Base-by-base conservation (phyloP, 768 basidiomycete species). In the Kondoa subrosea region DNA sequence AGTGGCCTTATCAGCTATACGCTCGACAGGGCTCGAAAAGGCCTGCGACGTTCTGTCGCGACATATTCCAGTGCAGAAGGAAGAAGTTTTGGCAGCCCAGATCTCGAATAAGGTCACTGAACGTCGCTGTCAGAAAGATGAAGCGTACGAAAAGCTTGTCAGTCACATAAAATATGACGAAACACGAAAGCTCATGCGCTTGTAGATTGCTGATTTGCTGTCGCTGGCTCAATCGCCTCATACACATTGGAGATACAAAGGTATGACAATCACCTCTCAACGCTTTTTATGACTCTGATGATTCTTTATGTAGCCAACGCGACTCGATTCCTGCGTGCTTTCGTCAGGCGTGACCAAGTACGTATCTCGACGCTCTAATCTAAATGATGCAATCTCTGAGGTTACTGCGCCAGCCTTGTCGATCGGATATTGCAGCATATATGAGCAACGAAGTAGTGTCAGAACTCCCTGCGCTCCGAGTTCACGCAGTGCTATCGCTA, bases 291-390 rank as follows among this genome's bases (percentile, higher is more conserved):
- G 21, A 8, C 40, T 50, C 21, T 50, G 21, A 8, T 8, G 12
- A 50, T 50, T 50, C 12, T 50, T 8, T 50, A 8, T 50, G 78
- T 80, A 3, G 85, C 88, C 56, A 83, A 84, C 40, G 86, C 87
- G 12, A 79, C 85, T 31, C 80, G 86, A 66, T 83, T 83, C 73
- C 78, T 89, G 17, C 81, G 87, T 30, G 83, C 86, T 1, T 77
- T 89, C 16, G 79, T 88, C 60, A 80, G 88, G 25, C 82, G 83
- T 1, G 88, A 91, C 75, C 70, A 70, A 60, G 68, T 69, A 1
- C 27, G 68, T 33, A 1, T 3, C 15, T 32, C n/a, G n/a, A n/a
- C n/a, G n/a, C n/a, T n/a, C n/a, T 32, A 2, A 31, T 21, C 50
- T 33, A 1, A 17, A n/a, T 34, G 1, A 34, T 68, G 25, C 57